Percentiles rank a stretch among this genome's conserved stretches.
These are phyloP conservation scores for Xylaria curta DNA, from an alignment of 495 filamentous ascomycete species.

Conservation along the genomic window DNA sequence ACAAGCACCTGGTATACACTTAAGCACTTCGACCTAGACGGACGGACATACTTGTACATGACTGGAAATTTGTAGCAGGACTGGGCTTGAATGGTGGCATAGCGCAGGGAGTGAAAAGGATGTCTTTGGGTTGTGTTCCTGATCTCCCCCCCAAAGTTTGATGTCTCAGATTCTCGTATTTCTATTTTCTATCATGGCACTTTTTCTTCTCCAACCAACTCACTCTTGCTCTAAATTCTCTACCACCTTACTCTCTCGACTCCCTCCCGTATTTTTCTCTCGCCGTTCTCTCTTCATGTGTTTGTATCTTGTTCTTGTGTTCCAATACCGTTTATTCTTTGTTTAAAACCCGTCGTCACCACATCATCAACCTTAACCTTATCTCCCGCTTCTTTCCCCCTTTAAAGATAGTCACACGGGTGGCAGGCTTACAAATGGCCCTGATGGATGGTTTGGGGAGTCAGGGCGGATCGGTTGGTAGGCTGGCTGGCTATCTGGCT, in stretches of 20 bases:
- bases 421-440: constrained; percentile 29
- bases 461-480: constrained; percentile 25
- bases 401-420: constrained; percentile 26
- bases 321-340: constrained; percentile 14
- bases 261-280: background rate
- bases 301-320: constrained; percentile 23
- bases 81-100: constrained; percentile 53
- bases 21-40: constrained; percentile 41
- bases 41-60: constrained; percentile 46
- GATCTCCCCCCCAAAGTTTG: constrained; percentile 26
- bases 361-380: constrained; percentile 5
- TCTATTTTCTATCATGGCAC: constrained; percentile 22
- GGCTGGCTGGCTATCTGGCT: constrained; percentile 30
- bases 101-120: constrained; percentile 69
- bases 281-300: constrained; percentile 18
- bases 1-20: constrained; percentile 42
- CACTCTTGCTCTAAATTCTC: constrained; percentile 6
- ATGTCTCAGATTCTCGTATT: constrained; percentile 25
- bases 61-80: constrained; percentile 42
- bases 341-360: constrained; percentile 13
- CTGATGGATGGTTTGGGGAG: constrained; percentile 29
- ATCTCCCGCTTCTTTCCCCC: constrained; percentile 12
- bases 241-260: background rate
- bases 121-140: constrained; percentile 62
- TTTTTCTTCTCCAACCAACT: constrained; percentile 12